These are phyloP conservation scores for Solanum sejunctum DNA, from an alignment of 257 asterid genomes.

Conservation along the genomic window DNA sequence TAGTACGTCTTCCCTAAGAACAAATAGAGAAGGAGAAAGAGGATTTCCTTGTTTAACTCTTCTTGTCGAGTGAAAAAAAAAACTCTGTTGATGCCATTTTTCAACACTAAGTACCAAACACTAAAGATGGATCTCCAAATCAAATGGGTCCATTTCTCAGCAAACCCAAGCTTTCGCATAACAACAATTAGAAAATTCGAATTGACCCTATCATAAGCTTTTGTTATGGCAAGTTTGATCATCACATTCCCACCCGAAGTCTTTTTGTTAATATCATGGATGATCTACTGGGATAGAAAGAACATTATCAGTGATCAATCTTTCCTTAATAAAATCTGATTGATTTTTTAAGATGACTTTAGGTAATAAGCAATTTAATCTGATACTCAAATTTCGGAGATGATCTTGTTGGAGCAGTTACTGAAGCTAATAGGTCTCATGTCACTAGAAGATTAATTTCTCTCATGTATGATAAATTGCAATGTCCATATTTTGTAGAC, in stretches of 20 bases:
- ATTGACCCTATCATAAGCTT: background rate
- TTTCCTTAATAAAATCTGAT: background rate
- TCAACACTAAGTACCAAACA: background rate
- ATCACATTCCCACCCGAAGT: background rate
- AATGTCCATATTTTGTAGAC: no score
- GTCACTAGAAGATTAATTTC: no score
- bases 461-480: no score
- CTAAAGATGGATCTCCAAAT: background rate
- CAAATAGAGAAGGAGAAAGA: background rate
- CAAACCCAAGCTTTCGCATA: background rate
- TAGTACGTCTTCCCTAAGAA: background rate
- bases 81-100: background rate
- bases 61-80: background rate
- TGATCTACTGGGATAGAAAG: background rate
- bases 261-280: background rate
- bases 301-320: background rate
- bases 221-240: background rate
- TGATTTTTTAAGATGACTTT: background rate
- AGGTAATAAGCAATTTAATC: background rate
- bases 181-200: background rate
- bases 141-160: background rate
- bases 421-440: background rate
- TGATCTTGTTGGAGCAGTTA: background rate
- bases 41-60: background rate
- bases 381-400: background rate